Base-by-base conservation (phyloP, 495 filamentous ascomycete species). In the Aspergillus sclerotioniger region DNA sequence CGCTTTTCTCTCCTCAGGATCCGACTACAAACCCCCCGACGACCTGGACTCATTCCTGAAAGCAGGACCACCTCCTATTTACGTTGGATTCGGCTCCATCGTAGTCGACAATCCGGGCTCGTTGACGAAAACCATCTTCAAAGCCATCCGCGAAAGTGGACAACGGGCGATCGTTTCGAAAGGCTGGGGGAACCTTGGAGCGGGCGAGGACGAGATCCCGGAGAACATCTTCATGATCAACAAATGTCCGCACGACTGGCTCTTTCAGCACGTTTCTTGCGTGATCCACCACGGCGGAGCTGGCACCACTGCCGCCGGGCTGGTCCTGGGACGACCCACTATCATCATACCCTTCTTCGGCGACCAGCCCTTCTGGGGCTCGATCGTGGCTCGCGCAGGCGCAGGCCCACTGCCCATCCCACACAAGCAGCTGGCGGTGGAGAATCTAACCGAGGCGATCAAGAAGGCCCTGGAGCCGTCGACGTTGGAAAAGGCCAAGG, bases 221-320 rank as follows among this genome's bases (percentile, higher is more conserved):
- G 80, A 85, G 0, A 80, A 80, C 19, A 80, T 91, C 29, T 86
- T 88, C 61, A 86, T 90, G 83, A 78, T 91, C 8, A 87, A 85
- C n/a, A 89, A 91, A 61, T 81, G 82, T 45, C 90, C 90, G 7
- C 90, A 93, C 59, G 89, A 92, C 63, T 91, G 88, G 89, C 76
- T 93, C 2, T 93, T 93, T 66, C 69, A 84, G 53, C 84, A 79
- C 43, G 88, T 93, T 3, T 84, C 87, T 0, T 81, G 78, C 32
- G 90, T 93, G 3, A 84, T 90, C 9, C 90, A 93, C 59, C 90
- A 91, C 60, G 90, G 90, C 46, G 90, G 90, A 31, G 90, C 90
- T 8, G 90, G 90, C 25, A 93, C 89, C 8, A 90, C 87, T 6
- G 89, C 90, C 9, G 85, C 86, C 3, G 88, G 89, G 9, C 85